Conservation (phyloP, 164 flowering plant genomes). For the Sedum album region DNA sequence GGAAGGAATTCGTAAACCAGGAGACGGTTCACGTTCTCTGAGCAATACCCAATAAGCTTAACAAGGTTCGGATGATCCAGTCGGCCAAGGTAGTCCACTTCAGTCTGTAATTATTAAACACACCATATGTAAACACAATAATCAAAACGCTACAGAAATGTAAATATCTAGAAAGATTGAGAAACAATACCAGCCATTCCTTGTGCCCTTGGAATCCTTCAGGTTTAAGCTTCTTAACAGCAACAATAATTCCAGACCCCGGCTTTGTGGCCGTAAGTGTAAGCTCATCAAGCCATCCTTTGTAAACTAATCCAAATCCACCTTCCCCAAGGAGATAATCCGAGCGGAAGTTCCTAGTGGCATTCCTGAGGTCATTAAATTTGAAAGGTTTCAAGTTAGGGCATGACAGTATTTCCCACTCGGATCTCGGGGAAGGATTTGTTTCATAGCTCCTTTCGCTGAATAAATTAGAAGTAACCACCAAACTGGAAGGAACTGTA, state of each 20-base stretch:
- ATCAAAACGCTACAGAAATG: neutral
- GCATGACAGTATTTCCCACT: slow-evolving; percentile 38
- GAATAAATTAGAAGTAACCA: neutral
- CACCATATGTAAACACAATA: neutral
- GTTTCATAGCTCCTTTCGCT: slow-evolving; percentile 16
- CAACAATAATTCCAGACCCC: slow-evolving; percentile 70
- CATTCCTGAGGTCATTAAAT: slow-evolving; percentile 61
- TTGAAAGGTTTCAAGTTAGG: slow-evolving; percentile 57
- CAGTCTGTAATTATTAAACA: slow-evolving; percentile 40
- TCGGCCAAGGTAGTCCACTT: slow-evolving; percentile 76
- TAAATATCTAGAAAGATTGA: neutral
- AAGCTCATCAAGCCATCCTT: slow-evolving; percentile 86
- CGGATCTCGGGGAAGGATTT: neutral
- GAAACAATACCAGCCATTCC: slow-evolving; percentile 46
- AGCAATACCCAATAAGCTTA: slow-evolving; percentile 27
- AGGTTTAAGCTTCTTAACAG: slow-evolving; percentile 82
- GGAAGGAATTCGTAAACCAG: slow-evolving; percentile 93
- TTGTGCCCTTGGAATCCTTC: slow-evolving; percentile 86
- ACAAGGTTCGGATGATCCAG: slow-evolving; percentile 82
- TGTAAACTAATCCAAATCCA: slow-evolving; percentile 81
- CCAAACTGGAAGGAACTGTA: neutral
- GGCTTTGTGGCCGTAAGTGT: slow-evolving; percentile 56
- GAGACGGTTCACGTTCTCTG: slow-evolving; percentile 69
- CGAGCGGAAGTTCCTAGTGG: slow-evolving; percentile 77
- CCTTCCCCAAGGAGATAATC: slow-evolving; percentile 88